Base-by-base conservation (phyloP, 2,329 filamentous ascomycete species). In the Reticulascus tulasneorum region DNA sequence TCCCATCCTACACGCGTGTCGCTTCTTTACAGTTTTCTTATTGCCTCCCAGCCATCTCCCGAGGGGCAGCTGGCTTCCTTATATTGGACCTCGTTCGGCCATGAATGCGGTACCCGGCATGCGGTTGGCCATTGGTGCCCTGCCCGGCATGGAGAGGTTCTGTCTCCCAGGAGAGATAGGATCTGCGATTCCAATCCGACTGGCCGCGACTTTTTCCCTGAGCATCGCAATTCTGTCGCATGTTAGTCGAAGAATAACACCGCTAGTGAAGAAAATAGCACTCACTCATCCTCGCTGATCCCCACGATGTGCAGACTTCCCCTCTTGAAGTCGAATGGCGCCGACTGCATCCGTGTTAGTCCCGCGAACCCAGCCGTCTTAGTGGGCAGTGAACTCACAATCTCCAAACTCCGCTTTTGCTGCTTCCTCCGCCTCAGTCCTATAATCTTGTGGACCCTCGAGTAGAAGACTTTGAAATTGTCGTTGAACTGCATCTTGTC, bases 241-340 rank as follows among this genome's bases (percentile, higher is more conserved):
- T 22, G 33, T 34, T 36, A 34, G 44, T 17, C 25, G 24, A 5
- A 12, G 21, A 13, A 22, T 28, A 20, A 20, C 16, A 29, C 7
- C 12, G 15, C 22, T 35, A 31, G 15, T 28, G 20, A 11, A 27
- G n/a, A 20, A 20, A 33, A 26, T 25, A 6, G 5, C 21, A 62
- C 75, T 56, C 66, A 79, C 75, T 82, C 75, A 47, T 79, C 73
- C 45, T 76, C 66, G 29, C 71, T 72, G 26, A 79, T 62, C 24
- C 76, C 77, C 3, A 74, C 73, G 11, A 80, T 58, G 27, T 57
- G 58, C 25, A 71, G 61, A n/a, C 64, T 58, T 50, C 77, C 73
- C 39, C 67, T 69, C 51, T 73, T 71, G 50, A 79, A 72, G 53
- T 79, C 66, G 56, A 75, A 81, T 0, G 77, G 77, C 9, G 68